Base-by-base conservation (phyloP, 306 rosid genomes). In the Castanea crenata region DNA sequence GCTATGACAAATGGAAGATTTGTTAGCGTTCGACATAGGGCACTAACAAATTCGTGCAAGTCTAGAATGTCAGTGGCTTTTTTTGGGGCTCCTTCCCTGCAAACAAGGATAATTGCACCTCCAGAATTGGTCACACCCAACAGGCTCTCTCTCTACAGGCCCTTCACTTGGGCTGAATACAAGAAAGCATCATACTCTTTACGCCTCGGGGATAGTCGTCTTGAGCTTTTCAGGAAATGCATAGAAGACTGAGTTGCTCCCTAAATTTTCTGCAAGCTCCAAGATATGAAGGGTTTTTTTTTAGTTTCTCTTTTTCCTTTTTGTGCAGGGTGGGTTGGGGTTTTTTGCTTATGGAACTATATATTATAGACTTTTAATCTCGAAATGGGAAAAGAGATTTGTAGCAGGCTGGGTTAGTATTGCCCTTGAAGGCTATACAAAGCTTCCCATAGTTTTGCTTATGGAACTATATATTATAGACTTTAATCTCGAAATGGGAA, bases 1-100 rank as follows among this genome's bases (percentile, higher is more conserved):
- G 97, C 77, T 5, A 88, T 91, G 97, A 93, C 98, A 78, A 91
- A 93, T 81, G 95, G 92, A 63, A 90, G 97, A 84, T 89, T 93
- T 77, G 73, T 77, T 32, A 93, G 97, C 71, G 93, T 91, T 79
- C 85, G 87, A 27, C 98, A 93, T 29, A 90, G 98, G 79, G 98
- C 89, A 10, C 70, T 92, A 80, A 85, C 84, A 38, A 80, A 87
- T 82, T 75, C 89, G 46, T 2, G 76, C 68, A 79, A 84, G 79
- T 52, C 85, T 1, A 88, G 98, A 76, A 74, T 93, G 88, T 93
- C 97, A 59, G 88, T 89, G 81, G 89, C 83, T 12, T 90, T 82
- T 73, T 93, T 93, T 78, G 91, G 93, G 73, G 97, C 86, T 32
- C 93, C 98, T 54, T 86, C 95, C 7, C 78, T 86, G 5, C 70